Conservation (phyloP, 345 rosid genomes). For the Camelina laxa region DNA sequence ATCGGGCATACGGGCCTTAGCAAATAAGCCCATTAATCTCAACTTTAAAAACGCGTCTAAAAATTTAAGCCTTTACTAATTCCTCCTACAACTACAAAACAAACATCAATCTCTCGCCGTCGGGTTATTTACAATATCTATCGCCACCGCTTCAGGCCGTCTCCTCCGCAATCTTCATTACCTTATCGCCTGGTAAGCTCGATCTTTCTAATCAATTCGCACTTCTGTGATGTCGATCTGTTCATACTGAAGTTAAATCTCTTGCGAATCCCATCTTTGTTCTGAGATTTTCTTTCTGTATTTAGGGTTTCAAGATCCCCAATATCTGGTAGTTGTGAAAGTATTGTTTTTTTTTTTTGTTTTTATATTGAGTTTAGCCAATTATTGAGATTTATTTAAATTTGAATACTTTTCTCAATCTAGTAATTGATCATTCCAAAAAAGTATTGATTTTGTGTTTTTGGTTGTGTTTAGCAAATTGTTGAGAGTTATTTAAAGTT, state of each 20-base stretch:
- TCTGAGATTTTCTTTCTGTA: not conserved
- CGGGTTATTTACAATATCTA: not conserved
- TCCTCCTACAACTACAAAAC: not conserved
- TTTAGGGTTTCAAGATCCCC: not conserved
- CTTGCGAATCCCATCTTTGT: not conserved
- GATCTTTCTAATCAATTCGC: not conserved
- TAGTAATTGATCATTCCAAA: too few species aligned
- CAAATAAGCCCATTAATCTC: not conserved
- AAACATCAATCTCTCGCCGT: slow-evolving; percentile 7
- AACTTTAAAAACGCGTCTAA: not conserved
- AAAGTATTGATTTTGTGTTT: not conserved
- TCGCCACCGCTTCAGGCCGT: slow-evolving; percentile 38
- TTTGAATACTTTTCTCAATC: too few species aligned
- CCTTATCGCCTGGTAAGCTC: slow-evolving; percentile 20
- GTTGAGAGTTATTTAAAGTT: not conserved
- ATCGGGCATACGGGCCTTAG: too few species aligned
- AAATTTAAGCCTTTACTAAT: too few species aligned
- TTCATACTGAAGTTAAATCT: not conserved
- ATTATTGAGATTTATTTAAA: too few species aligned
- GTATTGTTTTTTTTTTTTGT: not conserved
- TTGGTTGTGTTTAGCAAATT: not conserved
- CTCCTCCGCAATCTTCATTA: slow-evolving; percentile 26
- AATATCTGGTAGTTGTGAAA: not conserved
- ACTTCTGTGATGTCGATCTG: slow-evolving; percentile 16
- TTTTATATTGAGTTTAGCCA: too few species aligned